Conservation (phyloP, 192 early-diverging fungal genomes). For the Coemansia erecta region DNA sequence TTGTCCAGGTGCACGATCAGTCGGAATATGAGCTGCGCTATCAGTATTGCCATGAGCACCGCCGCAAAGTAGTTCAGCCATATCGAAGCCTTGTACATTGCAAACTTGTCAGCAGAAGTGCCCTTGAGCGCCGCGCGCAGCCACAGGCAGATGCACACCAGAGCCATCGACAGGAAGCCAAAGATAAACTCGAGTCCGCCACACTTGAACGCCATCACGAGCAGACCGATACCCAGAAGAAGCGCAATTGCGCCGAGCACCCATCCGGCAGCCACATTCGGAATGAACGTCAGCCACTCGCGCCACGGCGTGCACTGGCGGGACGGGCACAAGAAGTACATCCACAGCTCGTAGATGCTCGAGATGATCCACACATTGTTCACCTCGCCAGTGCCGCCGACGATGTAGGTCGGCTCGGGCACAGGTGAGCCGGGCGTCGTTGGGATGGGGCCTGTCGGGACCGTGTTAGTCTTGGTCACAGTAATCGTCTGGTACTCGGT, state of each 20-base stretch:
- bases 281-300: constrained; percentile 54
- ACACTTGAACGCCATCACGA: constrained; percentile 44
- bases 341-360: constrained; percentile 42
- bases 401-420: constrained; percentile 25
- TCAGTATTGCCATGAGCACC: constrained; percentile 27
- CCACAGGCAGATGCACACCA: constrained; percentile 36
- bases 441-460: constrained; percentile 3
- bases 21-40: constrained; percentile 44
- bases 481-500: constrained; percentile 32
- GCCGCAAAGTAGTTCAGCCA: constrained; percentile 52
- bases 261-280: constrained; percentile 46
- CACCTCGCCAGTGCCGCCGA: constrained; percentile 40
- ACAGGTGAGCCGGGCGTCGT: constrained; percentile 12
- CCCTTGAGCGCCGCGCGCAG: constrained; percentile 28
- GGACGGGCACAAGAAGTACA: constrained; percentile 51
- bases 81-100: constrained; percentile 43
- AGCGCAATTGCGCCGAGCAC: constrained; percentile 38
- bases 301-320: constrained; percentile 41
- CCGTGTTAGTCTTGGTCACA: background rate
- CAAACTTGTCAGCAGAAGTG: constrained; percentile 21
- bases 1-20: constrained; percentile 45
- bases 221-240: constrained; percentile 28
- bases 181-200: constrained; percentile 45
- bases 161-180: constrained; percentile 36
- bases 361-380: constrained; percentile 37